A percentile compares a stretch with the other conserved stretches of the same genome.
Evolutionary conservation across 345 rosid genomes (phyloP).

Genomic region (Diplotaxis tenuifolia): DNA sequence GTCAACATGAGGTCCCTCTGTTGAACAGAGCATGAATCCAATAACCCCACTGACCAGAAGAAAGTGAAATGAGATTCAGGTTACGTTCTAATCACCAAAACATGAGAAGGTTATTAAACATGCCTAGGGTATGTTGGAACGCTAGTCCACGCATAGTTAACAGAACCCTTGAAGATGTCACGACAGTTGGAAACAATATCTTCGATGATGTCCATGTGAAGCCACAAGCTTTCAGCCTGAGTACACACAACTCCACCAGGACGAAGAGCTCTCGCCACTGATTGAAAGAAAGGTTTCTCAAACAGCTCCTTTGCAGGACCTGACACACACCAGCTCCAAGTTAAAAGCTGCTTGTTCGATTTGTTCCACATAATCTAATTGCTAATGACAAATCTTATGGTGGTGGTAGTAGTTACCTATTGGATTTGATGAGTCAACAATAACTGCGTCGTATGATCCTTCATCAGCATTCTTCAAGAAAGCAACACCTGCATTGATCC

Average conservation of each 20-base stretch:
- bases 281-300: slow-evolving; percentile 87
- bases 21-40: slow-evolving; percentile 96
- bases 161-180: slow-evolving; percentile 88
- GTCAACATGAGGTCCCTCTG: slow-evolving; percentile 82
- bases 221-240: slow-evolving; percentile 98
- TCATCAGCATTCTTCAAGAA: slow-evolving; percentile 70
- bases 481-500: slow-evolving; percentile 61
- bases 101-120: background rate
- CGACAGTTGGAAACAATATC: slow-evolving; percentile 85
- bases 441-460: slow-evolving; percentile 89
- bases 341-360: background rate
- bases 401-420: slow-evolving; percentile 43
- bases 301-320: slow-evolving; percentile 91
- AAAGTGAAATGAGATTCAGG: background rate
- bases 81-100: background rate
- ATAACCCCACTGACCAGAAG: slow-evolving; percentile 71
- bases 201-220: slow-evolving; percentile 96
- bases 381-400: background rate
- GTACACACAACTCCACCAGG: slow-evolving; percentile 97
- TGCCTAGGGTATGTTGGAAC: slow-evolving; percentile 97
- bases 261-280: slow-evolving; percentile 86
- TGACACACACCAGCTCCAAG: background rate
- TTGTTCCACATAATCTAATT: too few relatives aligned
- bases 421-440: slow-evolving; percentile 95
- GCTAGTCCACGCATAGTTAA: slow-evolving; percentile 95